Conservation (phyloP, 371 early-diverging fungal species). For the Funneliformis caledonium region DNA sequence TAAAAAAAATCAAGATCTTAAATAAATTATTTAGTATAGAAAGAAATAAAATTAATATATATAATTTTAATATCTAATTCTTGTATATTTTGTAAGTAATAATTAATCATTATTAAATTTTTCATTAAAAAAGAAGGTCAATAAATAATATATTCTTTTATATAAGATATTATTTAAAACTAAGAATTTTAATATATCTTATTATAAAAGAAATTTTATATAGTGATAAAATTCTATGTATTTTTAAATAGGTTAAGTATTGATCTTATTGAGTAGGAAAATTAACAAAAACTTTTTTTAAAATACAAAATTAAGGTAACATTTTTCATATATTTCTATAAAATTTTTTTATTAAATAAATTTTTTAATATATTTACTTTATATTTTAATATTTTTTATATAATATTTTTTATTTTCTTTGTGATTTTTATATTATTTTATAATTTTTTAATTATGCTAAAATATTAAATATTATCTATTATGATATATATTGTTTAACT, state of each 20-base stretch:
- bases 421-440: too few relatives aligned
- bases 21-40: not conserved
- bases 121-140: not conserved
- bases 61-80: not conserved
- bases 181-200: not conserved
- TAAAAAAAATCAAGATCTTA: slow-evolving; percentile 11
- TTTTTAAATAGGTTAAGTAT: slow-evolving; percentile 4
- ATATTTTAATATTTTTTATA: too few relatives aligned
- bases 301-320: not conserved
- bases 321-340: not conserved
- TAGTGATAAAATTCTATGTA: not conserved
- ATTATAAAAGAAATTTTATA: slow-evolving; percentile 9
- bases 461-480: too few relatives aligned
- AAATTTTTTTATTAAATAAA: not conserved
- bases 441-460: too few relatives aligned
- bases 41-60: slow-evolving; percentile 14
- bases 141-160: not conserved
- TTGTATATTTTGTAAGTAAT: not conserved
- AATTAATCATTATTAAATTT: not conserved
- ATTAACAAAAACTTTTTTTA: slow-evolving; percentile 20
- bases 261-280: not conserved
- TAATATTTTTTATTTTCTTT: too few relatives aligned
- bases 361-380: too few relatives aligned
- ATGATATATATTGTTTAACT: too few relatives aligned
- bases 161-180: slow-evolving; percentile 13